Conservation (phyloP, 306 rosid species). For the Cicer bijugum region DNA sequence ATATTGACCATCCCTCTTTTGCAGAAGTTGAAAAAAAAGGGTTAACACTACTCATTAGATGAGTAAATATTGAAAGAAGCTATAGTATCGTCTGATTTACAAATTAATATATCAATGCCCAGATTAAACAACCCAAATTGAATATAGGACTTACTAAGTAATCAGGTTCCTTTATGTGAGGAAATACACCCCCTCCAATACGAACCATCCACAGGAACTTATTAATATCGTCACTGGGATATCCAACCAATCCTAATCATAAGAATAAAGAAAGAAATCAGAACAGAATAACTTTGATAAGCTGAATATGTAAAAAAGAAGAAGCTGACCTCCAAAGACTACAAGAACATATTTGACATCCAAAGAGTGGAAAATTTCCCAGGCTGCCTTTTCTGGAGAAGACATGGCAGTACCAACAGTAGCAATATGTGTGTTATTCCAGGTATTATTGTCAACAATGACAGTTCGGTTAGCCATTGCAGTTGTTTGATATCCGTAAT, state of each 20-base stretch:
- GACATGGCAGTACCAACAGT: conserved; percentile 99
- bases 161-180: conserved; percentile 96
- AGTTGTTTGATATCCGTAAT: conserved; percentile 98
- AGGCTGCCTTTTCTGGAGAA: conserved; percentile 98
- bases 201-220: conserved; percentile 99
- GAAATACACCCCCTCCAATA: conserved; percentile 98
- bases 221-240: conserved; percentile 96
- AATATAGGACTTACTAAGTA: conserved; percentile 68
- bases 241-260: conserved; percentile 88
- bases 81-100: conserved; percentile 19
- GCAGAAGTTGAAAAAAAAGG: conserved; percentile 24
- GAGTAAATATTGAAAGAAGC: conserved; percentile 14
- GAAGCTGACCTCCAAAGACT: conserved; percentile 93
- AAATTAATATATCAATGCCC: conserved; percentile 17
- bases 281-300: conserved; percentile 41
- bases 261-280: conserved; percentile 46
- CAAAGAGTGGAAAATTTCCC: conserved; percentile 97
- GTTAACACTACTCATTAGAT: conserved; percentile 35
- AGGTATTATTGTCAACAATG: conserved; percentile 97
- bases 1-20: conserved; percentile 95
- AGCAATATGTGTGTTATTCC: conserved; percentile 99
- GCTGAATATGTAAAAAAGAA: conserved; percentile 42
- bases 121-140: conserved; percentile 28
- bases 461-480: conserved; percentile 99
- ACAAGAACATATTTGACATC: conserved; percentile 99